Percentiles rank a stretch among this genome's conserved stretches.
These are phyloP conservation scores for Neofusicoccum kwambonambiense DNA, from an alignment of 2,329 filamentous ascomycete species.

Conservation along the genomic window DNA sequence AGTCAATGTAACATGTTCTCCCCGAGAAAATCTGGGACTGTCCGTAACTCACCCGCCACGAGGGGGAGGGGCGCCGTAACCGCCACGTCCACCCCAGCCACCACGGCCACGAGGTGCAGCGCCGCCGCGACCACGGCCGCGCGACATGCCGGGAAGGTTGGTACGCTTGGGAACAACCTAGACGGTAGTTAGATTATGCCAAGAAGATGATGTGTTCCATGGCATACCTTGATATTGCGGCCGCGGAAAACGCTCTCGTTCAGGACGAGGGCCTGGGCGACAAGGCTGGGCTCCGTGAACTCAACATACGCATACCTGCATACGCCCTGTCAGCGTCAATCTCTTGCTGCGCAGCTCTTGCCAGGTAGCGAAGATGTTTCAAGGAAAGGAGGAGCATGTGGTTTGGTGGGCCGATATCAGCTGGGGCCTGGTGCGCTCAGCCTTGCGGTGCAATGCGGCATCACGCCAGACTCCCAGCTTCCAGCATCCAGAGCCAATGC, in stretches of 20 bases:
- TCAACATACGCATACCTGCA: slow-evolving; percentile 96
- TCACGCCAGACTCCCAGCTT: neutral
- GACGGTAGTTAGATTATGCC: neutral
- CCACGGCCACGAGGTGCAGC: slow-evolving; percentile 47
- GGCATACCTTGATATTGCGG: slow-evolving; percentile 83
- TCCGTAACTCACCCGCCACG: slow-evolving; percentile 37
- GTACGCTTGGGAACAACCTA: slow-evolving; percentile 89
- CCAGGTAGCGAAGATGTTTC: slow-evolving; percentile 53
- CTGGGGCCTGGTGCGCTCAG: neutral
- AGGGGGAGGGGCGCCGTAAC: slow-evolving; percentile 43
- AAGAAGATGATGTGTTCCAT: neutral
- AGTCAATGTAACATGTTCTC: slow-evolving; percentile 15
- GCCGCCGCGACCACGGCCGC: slow-evolving; percentile 65
- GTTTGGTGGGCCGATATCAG: neutral
- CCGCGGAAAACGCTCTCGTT: slow-evolving; percentile 97
- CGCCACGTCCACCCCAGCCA: slow-evolving; percentile 50
- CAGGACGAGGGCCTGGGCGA: slow-evolving; percentile 88
- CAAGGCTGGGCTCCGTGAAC: slow-evolving; percentile 84
- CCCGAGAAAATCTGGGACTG: slow-evolving; percentile 20
- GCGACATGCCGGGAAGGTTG: slow-evolving; percentile 91
- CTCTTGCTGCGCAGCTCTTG: slow-evolving; percentile 55
- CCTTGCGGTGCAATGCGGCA: neutral
- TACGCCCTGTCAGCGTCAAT: slow-evolving; percentile 50
- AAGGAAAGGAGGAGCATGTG: slow-evolving; percentile 8
- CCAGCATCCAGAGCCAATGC: neutral